These are phyloP conservation scores for Elaeis guineensis DNA, from an alignment of 176 grass and related monocot species.

Conservation along the genomic window DNA sequence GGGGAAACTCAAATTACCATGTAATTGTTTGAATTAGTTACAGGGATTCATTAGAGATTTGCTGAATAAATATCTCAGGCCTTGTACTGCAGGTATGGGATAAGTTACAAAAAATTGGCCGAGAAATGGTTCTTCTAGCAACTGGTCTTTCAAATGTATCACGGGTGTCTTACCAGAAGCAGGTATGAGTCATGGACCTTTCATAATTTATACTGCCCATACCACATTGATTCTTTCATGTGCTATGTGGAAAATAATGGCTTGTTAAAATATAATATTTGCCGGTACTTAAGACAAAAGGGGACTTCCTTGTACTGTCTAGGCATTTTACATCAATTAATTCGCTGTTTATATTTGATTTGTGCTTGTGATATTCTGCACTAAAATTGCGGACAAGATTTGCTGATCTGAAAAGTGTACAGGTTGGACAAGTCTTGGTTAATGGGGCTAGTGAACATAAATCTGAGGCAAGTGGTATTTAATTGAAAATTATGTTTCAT, in stretches of 20 bases:
- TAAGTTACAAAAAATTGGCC: constrained; percentile 60
- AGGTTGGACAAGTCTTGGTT: constrained; percentile 34
- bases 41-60: too few relatives aligned
- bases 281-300: too few relatives aligned
- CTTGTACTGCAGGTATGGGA: constrained; percentile 61
- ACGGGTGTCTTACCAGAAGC: constrained; percentile 37
- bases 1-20: too few relatives aligned
- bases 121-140: constrained; percentile 54
- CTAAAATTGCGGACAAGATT: background rate
- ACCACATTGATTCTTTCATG: too few relatives aligned
- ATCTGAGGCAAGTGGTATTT: constrained; percentile 28
- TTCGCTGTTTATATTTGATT: too few relatives aligned
- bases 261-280: too few relatives aligned
- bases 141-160: constrained; percentile 76
- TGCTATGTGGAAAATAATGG: too few relatives aligned
- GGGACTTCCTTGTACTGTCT: too few relatives aligned
- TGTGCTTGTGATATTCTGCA: too few relatives aligned
- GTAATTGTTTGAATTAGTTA: too few relatives aligned
- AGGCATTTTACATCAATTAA: too few relatives aligned
- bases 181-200: constrained; percentile 26
- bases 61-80: constrained; percentile 1
- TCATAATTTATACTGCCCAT: background rate
- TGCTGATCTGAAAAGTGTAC: constrained; percentile 17
- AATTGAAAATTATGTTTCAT: too few relatives aligned
- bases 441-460: constrained; percentile 20